phyloP scores from a whole-genome alignment of 2,329 filamentous ascomycete genomes.

The Diaporthe amygdali region DNA sequence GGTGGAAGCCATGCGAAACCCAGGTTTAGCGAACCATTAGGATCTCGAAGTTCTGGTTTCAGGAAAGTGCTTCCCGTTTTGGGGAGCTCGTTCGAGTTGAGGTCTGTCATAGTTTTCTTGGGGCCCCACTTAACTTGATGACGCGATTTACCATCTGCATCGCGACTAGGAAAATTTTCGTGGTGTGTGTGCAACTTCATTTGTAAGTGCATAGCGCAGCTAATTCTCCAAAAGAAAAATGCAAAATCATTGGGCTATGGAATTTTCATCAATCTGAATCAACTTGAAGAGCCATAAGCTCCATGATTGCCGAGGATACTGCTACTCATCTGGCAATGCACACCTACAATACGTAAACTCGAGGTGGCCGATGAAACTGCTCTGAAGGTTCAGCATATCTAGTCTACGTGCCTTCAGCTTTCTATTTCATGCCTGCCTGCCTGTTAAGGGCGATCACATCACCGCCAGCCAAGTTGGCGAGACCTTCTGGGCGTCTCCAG shows the following conservation, averaged over 20 bases:
- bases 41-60: not conserved
- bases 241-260: not conserved
- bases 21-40: not conserved
- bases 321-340: not conserved
- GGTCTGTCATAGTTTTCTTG: not conserved
- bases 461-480: slow-evolving; percentile 5
- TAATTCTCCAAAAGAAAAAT: not conserved
- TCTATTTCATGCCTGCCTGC: not conserved
- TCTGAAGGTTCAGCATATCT: not conserved
- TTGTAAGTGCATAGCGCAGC: not conserved
- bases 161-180: slow-evolving; percentile 6
- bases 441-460: not conserved
- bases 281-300: not conserved
- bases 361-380: not conserved
- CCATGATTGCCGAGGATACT: not conserved
- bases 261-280: not conserved
- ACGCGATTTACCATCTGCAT: slow-evolving; percentile 1
- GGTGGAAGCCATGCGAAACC: not conserved
- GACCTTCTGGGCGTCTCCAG: not conserved
- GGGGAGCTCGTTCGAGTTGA: not conserved
- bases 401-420: not conserved
- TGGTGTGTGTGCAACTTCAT: not conserved
- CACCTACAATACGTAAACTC: too few relatives aligned
- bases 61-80: not conserved
- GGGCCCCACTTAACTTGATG: not conserved